phyloP scores from a whole-genome alignment of 495 filamentous ascomycete species.

The Penicillium turbatum region DNA sequence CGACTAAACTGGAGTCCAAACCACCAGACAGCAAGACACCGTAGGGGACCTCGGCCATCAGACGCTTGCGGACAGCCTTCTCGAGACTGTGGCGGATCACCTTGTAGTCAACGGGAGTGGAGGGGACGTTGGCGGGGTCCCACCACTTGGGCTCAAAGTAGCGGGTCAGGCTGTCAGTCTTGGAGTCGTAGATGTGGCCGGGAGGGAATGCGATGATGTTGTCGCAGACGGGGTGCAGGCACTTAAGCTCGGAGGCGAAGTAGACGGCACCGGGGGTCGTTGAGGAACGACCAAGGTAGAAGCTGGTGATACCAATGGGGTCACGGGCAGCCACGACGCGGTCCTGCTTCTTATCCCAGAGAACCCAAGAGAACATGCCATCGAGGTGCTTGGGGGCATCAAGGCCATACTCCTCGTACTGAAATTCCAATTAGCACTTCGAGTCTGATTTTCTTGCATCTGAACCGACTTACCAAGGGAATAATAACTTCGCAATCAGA shows the following conservation, averaged over 20 bases:
- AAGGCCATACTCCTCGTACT: conserved; percentile 91
- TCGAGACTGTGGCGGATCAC: conserved; percentile 75
- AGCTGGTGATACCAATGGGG: conserved; percentile 94
- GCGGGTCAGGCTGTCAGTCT: conserved; percentile 69
- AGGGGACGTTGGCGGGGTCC: conserved; percentile 72
- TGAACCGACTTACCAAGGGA: conserved; percentile 66
- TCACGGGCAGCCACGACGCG: conserved; percentile 90
- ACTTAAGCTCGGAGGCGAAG: conserved; percentile 97
- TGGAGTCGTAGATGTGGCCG: conserved; percentile 92
- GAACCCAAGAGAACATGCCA: conserved; percentile 98
- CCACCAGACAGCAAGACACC: conserved; percentile 94
- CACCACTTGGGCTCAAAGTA: conserved; percentile 95
- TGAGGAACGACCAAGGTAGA: conserved; percentile 90
- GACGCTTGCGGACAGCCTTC: conserved; percentile 85
- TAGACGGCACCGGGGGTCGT: conserved; percentile 77
- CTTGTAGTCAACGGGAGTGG: conserved; percentile 77
- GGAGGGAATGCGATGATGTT: conserved; percentile 91
- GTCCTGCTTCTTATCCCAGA: conserved; percentile 90
- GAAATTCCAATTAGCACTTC: conserved; percentile 18
- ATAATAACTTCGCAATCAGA: conserved; percentile 98
- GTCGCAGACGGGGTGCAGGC: conserved; percentile 88
- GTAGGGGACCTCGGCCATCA: conserved; percentile 99
- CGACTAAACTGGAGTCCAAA: conserved; percentile 91
- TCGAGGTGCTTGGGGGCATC: conserved; percentile 93
- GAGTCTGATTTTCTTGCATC: not conserved